Base-by-base conservation (phyloP, 148 eudicot species). In the Cornus kousa region DNA sequence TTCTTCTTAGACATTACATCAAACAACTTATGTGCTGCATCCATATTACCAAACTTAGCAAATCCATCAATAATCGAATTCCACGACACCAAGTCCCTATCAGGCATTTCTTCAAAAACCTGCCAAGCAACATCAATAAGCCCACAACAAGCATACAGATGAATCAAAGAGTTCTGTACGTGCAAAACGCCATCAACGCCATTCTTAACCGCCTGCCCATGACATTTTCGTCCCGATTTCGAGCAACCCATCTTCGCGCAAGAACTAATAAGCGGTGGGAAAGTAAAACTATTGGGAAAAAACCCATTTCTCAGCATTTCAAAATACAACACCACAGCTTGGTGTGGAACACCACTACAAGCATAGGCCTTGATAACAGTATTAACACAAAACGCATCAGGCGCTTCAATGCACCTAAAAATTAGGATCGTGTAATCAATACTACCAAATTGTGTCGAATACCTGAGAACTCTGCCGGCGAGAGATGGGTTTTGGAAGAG, bases 161-260 rank as follows among this genome's bases (percentile, higher is more conserved):
- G 92, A 80, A 94, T 83, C 86, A 91, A 83, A 60, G 98, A 89
- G 76, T 92, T 92, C 84, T 81, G 84, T 13, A 94, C 85, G 5
- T 74, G 90, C 79, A 94, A 62, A 66, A 91, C 86, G 28, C 64
- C 20, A 82, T 89, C 90, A 35, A 35, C 87, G 20, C 97, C 98
- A 78, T 78, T 72, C 82, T 94, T 94, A 35, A 35, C 39, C 59
- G 71, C 87, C 73, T 89, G 92, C 70, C 93, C 93, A 81, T 94
- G 98, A 67, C 91, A 89, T 82, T 77, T 88, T 19, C 70, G 72
- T 8, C 94, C 89, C 1, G 74, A 64, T 14, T 28, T 39, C 76
- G 68, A 73, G 80, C 84, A 64, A 28, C 86, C 84, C 78, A 46
- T 64, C 83, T 87, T 89, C 7, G 90, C 87, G 80, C 97, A 92